phyloP scores from a whole-genome alignment of 2,329 filamentous ascomycete genomes.

The Aureobasidium leucospermi region DNA sequence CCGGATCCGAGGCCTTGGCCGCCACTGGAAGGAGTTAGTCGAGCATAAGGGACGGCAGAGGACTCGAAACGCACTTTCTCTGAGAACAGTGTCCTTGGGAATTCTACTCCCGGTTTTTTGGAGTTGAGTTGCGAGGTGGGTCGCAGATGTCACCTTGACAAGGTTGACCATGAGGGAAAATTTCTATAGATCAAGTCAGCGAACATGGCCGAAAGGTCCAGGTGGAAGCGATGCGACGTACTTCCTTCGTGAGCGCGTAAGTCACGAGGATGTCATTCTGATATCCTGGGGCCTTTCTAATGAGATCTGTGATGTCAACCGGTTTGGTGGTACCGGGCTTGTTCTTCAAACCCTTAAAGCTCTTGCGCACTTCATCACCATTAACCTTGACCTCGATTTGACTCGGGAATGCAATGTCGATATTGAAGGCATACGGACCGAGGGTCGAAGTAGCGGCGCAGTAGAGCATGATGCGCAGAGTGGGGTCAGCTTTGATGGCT shows the following conservation, averaged over 20 bases:
- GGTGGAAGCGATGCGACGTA: constrained; percentile 21
- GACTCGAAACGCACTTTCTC: constrained; percentile 58
- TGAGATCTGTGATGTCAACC: constrained; percentile 74
- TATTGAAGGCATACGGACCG: constrained; percentile 47
- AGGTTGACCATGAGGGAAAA: constrained; percentile 58
- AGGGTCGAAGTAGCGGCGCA: constrained; percentile 53
- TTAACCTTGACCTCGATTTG: constrained; percentile 93
- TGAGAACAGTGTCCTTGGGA: constrained; percentile 70
- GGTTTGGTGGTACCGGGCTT: constrained; percentile 91
- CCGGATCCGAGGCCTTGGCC: constrained; percentile 73
- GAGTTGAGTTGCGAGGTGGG: constrained; percentile 63
- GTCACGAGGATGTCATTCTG: constrained; percentile 75
- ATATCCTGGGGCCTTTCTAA: constrained; percentile 64
- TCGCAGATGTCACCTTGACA: constrained; percentile 64
- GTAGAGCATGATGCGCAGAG: constrained; percentile 71
- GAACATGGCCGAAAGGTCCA: constrained; percentile 26
- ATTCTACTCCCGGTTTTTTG: constrained; percentile 59
- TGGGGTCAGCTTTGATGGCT: constrained; percentile 53
- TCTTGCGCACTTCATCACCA: constrained; percentile 79
- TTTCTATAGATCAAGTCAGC: background rate
- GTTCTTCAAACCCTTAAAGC: constrained; percentile 89
- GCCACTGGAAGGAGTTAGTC: constrained; percentile 50
- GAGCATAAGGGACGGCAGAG: too few species aligned
- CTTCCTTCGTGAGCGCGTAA: constrained; percentile 87
- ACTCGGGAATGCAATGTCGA: constrained; percentile 79